A percentile compares a stretch with the other conserved stretches of the same genome.
Conservation (phyloP, 768 basidiomycete genomes). For the Coprinopsis strossmayeri region DNA sequence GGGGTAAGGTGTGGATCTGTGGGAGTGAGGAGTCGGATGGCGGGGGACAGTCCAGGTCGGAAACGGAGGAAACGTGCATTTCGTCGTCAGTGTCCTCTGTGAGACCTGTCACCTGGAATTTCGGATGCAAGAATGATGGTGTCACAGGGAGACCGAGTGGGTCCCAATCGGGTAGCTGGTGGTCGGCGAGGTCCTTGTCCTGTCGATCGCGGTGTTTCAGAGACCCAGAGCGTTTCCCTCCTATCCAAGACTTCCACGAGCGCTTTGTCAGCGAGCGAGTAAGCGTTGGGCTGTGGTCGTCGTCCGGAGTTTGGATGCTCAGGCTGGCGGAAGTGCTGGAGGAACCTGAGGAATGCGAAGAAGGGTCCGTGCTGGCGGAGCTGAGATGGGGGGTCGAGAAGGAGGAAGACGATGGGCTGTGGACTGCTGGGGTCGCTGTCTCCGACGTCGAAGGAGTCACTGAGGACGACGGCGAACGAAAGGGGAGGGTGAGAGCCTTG, state of each 20-base stretch:
- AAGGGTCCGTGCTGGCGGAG: conserved; percentile 26
- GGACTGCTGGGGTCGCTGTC: conserved; percentile 9
- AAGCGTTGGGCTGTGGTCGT: conserved; percentile 31
- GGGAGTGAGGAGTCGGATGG: neutral
- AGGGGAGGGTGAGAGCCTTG: conserved; percentile 10
- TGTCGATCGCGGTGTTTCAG: conserved; percentile 7
- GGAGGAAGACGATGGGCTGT: conserved; percentile 16
- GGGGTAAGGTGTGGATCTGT: conserved; percentile 14
- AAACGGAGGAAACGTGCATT: conserved; percentile 10
- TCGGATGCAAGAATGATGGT: conserved; percentile 13
- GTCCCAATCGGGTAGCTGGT: conserved; percentile 24
- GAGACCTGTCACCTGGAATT: neutral
- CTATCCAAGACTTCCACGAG: conserved; percentile 55
- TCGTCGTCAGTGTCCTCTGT: conserved; percentile 10
- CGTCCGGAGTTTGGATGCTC: conserved; percentile 55
- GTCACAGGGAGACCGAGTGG: conserved; percentile 12
- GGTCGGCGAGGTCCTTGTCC: conserved; percentile 12
- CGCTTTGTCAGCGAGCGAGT: conserved; percentile 31
- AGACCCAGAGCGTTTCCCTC: conserved; percentile 23
- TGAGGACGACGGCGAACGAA: conserved; percentile 6
- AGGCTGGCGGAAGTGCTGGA: conserved; percentile 56
- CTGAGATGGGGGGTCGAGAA: conserved; percentile 27
- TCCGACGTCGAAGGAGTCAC: neutral
- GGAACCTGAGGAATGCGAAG: conserved; percentile 46
- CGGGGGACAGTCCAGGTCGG: conserved; percentile 17